A percentile compares a stretch with the other conserved stretches of the same genome.
These are phyloP conservation scores for Saccharomycopsis fodiens DNA, from an alignment of 805 yeast genomes.

Conservation along the genomic window DNA sequence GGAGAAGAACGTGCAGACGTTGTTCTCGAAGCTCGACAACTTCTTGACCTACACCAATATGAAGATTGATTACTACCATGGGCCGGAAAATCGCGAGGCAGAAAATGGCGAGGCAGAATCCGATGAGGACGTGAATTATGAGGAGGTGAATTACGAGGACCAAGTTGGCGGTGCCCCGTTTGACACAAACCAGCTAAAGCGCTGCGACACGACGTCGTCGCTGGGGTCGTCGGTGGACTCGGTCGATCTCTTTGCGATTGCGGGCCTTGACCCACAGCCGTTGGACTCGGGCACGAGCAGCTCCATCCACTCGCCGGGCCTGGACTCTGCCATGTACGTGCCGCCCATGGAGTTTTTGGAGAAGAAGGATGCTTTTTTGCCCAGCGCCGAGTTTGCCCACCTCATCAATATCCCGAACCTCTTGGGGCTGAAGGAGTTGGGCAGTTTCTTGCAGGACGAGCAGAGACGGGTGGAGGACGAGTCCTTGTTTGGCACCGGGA, in stretches of 20 bases:
- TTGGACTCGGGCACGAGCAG: neutral
- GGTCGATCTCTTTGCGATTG: neutral
- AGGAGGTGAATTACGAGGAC: too few species aligned
- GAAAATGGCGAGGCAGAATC: neutral
- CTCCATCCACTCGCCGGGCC: neutral
- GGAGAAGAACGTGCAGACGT: slow-evolving; percentile 1
- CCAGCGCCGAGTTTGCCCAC: neutral
- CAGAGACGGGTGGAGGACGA: too few species aligned
- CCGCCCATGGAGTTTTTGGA: neutral
- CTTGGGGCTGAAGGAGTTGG: neutral
- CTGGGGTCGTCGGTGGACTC: neutral
- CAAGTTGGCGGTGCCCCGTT: neutral
- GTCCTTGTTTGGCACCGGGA: too few species aligned
- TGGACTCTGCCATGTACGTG: neutral
- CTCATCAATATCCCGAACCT: slow-evolving; percentile 3
- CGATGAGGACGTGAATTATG: neutral
- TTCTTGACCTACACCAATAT: neutral
- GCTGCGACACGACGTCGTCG: neutral
- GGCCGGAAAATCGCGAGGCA: too few species aligned
- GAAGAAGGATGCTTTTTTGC: neutral
- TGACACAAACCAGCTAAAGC: slow-evolving; percentile 3
- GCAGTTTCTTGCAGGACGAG: neutral
- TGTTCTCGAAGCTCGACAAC: slow-evolving; percentile 6
- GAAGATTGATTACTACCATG: neutral
- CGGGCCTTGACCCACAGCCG: neutral